Evolutionary conservation across 2,329 filamentous ascomycete species (phyloP), one percentile per base, ranked within the genome.

Genomic region (Cladorrhinum sp.): DNA sequence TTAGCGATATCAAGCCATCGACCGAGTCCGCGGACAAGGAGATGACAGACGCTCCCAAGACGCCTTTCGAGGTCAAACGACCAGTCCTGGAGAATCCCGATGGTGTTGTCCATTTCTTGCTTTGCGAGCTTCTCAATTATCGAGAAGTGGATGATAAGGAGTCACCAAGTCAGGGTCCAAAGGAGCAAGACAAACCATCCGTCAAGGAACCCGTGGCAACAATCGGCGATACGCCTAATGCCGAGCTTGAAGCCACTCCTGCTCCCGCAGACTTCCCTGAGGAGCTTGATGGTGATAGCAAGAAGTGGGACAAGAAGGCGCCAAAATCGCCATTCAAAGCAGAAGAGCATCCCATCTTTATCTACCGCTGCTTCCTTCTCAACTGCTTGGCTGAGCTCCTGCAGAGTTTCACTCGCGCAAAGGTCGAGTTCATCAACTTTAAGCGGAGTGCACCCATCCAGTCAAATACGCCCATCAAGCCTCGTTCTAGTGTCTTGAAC

Each of bases 381-480:
- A 92, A 95, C 72, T 96, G 93, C 70, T 79, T 99, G 42, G 88
- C 92, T 0, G 95, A 99, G 74, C 84, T 99, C 14, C 80, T 99
- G 14, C 87, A 90, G 60, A 96, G 90, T 70, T 99, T 98, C 77
- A 96, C 92, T 68, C 87, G 92, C 58, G 91, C 92, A 8, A 99
- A 99, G 80, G 86, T 99, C 49, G 96, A 99, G 73, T 98, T 99
- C 73, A 97, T 99, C 79, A 98, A 97, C 74, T 99, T 97, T 78
- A 98, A 96, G 67, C 88, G 94, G 63, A 96, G 93, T 71, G 89
- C 91, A 6, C 91, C 94, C 52, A 83, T 92, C 50, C 88, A 91
- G 67, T 88, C 88, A 10, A 87, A 86, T 58, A 98, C 95, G 1
- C 95, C 95, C 4, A 93, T 96, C 16, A 98, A 98, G 75, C 95